phyloP scores from a whole-genome alignment of 306 rosid species.

The Cyamopsis tetragonoloba region DNA sequence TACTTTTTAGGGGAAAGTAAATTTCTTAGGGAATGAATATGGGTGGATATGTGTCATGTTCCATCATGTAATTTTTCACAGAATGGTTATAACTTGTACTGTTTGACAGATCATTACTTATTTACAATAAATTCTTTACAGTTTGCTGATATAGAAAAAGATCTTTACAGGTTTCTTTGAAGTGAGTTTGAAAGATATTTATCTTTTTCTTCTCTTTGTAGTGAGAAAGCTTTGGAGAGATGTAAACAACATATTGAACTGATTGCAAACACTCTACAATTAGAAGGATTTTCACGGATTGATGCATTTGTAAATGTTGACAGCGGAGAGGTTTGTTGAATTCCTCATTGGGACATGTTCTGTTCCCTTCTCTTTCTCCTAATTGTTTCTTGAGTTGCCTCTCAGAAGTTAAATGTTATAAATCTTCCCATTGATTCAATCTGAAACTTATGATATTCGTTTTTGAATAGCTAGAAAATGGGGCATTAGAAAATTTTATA shows the following conservation, averaged over 20 bases:
- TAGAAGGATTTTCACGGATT: slow-evolving; percentile 92
- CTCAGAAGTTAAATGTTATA: background rate
- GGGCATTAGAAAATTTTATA: background rate
- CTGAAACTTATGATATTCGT: background rate
- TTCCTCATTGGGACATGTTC: slow-evolving; percentile 3
- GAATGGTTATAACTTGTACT: background rate
- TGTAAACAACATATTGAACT: slow-evolving; percentile 71
- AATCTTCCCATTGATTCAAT: background rate
- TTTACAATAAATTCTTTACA: background rate
- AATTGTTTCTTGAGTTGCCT: slow-evolving; percentile 3
- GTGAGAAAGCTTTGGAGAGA: slow-evolving; percentile 62
- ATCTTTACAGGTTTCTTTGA: background rate
- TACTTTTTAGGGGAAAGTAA: background rate
- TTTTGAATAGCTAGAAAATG: background rate
- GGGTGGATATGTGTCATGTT: background rate
- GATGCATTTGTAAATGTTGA: slow-evolving; percentile 92
- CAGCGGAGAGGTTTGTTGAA: slow-evolving; percentile 73
- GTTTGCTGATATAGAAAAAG: background rate
- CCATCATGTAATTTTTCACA: background rate
- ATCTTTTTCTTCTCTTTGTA: slow-evolving; percentile 26
- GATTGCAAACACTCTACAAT: slow-evolving; percentile 70
- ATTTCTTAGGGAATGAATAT: too few relatives aligned
- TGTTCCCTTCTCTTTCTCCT: background rate
- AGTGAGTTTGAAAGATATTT: slow-evolving; percentile 12
- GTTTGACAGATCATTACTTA: background rate